phyloP scores from a whole-genome alignment of 2,329 filamentous ascomycete species.

The Scedosporium apiospermum region DNA sequence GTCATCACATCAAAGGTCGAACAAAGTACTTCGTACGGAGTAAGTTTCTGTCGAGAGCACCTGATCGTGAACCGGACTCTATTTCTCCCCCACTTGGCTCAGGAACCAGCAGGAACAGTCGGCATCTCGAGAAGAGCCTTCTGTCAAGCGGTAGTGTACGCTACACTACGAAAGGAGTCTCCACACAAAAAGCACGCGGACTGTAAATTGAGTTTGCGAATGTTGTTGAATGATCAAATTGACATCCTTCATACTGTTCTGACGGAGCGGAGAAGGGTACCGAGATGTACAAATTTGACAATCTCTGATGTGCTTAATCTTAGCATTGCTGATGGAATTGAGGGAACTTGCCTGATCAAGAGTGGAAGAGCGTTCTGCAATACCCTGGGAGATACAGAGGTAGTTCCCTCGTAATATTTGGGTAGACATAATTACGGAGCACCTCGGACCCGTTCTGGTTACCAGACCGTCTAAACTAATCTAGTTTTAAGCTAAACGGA shows the following conservation, averaged over 20 bases:
- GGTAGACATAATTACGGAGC: no score
- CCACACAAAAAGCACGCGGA: background rate
- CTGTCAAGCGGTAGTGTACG: background rate
- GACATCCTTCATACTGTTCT: background rate
- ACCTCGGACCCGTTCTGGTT: no score
- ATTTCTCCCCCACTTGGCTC: background rate
- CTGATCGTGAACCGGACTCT: background rate
- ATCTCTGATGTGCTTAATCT: no score
- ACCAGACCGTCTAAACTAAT: no score
- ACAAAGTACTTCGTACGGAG: no score
- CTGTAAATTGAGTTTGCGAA: background rate
- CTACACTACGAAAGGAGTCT: background rate
- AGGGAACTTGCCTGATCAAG: background rate
- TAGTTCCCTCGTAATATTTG: no score
- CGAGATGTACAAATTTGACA: no score
- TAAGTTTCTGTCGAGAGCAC: background rate
- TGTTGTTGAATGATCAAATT: background rate
- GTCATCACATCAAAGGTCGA: background rate
- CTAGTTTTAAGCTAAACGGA: no score
- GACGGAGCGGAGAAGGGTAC: background rate
- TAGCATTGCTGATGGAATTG: background rate
- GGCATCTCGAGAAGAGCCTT: background rate
- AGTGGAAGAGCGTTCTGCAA: no score
- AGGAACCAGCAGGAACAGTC: background rate
- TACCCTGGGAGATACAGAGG: no score